Conservation (phyloP, 2,329 filamentous ascomycete genomes). For the Calonectria pseudoturangicola region DNA sequence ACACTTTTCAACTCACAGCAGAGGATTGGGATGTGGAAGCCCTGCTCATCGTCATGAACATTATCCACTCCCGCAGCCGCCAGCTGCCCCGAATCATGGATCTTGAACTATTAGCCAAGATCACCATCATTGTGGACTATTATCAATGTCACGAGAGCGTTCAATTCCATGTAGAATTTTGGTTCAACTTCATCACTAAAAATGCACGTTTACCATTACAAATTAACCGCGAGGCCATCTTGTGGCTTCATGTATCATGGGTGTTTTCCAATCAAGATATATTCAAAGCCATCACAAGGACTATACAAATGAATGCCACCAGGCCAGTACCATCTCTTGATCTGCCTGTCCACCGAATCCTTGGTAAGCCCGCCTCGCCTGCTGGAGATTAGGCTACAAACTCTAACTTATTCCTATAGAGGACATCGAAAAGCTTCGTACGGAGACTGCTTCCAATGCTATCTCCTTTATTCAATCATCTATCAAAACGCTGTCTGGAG, state of each 20-base stretch:
- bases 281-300: background rate
- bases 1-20: background rate
- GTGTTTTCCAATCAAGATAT: background rate
- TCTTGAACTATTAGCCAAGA: conserved; percentile 6
- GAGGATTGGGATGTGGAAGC: conserved; percentile 11
- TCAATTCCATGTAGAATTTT: background rate
- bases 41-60: conserved; percentile 4
- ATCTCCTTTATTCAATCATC: background rate
- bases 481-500: background rate
- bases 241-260: background rate
- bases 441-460: background rate
- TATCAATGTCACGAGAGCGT: background rate
- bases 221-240: background rate
- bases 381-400: background rate
- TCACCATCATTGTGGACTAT: conserved; percentile 3
- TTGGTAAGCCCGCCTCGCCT: background rate
- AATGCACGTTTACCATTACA: background rate
- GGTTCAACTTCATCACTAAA: background rate
- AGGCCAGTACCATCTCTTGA: background rate
- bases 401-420: background rate
- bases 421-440: background rate
- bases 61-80: background rate
- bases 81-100: background rate
- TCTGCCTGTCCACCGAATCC: background rate
- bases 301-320: background rate